Evolutionary conservation across 2,329 filamentous ascomycete genomes (phyloP).

Genomic region (Venturia carpophila): DNA sequence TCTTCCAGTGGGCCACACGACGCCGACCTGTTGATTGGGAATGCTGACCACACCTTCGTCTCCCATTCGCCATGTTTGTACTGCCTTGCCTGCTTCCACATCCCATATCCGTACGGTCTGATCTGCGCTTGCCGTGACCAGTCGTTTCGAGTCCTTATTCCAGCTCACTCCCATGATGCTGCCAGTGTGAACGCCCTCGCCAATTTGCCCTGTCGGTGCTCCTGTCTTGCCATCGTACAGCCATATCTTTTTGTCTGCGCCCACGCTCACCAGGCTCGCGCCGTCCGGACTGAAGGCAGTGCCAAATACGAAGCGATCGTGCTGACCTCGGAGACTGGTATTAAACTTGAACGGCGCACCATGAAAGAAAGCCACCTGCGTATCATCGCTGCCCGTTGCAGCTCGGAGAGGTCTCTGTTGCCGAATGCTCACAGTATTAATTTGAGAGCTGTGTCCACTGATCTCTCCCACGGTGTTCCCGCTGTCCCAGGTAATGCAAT

Average conservation of each 20-base stretch:
- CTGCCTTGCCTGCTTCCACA: slow-evolving; percentile 64
- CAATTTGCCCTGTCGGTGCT: slow-evolving; percentile 68
- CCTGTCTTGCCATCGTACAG: slow-evolving; percentile 96
- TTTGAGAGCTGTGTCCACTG: slow-evolving; percentile 77
- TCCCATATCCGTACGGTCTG: slow-evolving; percentile 91
- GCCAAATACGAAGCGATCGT: slow-evolving; percentile 83
- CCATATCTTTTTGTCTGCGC: slow-evolving; percentile 87
- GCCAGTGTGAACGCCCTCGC: slow-evolving; percentile 78
- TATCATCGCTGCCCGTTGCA: slow-evolving; percentile 85
- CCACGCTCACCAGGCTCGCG: slow-evolving; percentile 71
- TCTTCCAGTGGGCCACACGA: slow-evolving; percentile 78
- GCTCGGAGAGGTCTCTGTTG: slow-evolving; percentile 86
- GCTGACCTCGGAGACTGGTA: slow-evolving; percentile 66
- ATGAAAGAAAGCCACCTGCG: slow-evolving; percentile 82
- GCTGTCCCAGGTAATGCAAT: slow-evolving; percentile 90
- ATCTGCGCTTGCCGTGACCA: slow-evolving; percentile 89
- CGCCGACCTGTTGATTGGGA: slow-evolving; percentile 83
- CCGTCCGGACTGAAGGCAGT: slow-evolving; percentile 88
- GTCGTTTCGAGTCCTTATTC: slow-evolving; percentile 74
- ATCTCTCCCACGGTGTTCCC: slow-evolving; percentile 96
- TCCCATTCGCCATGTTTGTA: slow-evolving; percentile 80
- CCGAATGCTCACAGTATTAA: slow-evolving; percentile 86
- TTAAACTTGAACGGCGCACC: slow-evolving; percentile 96
- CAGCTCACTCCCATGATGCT: slow-evolving; percentile 91
- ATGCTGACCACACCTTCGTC: slow-evolving; percentile 64